Evolutionary conservation across 768 basidiomycete species (phyloP), one percentile per base, ranked within the genome.

Genomic region (Serendipita vermifera): DNA sequence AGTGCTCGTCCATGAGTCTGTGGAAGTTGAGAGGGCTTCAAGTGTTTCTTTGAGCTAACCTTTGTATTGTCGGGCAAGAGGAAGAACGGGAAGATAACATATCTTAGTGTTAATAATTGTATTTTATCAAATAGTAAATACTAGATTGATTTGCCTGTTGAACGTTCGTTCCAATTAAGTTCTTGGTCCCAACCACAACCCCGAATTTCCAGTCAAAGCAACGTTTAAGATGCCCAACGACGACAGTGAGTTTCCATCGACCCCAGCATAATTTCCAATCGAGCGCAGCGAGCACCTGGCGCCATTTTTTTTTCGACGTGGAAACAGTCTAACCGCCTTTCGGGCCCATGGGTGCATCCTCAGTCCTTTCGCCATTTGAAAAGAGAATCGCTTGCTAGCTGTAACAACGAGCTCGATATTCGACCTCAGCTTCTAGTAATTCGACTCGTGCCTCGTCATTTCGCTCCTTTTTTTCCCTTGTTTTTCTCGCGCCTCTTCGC

Each of bases 211-310:
- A n/a, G n/a, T n/a, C n/a, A n/a, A n/a, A n/a, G n/a, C n/a, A n/a
- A n/a, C n/a, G n/a, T n/a, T n/a, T n/a, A n/a, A n/a, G n/a, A 51
- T 51, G 46, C 46, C 46, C 46, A 51, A 51, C 46, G 46, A 51
- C 46, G 46, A 51, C 46, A 51, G 46, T 51, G 46, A 51, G 46
- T 51, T 51, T 51, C 27, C 22, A 20, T 22, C 46, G 46, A 51
- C 46, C n/a, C 17, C 27, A 29, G 39, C 39, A 41, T 15, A 22
- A 29, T 51, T 29, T 51, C n/a, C 32, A 7, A 27, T 31, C 22
- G 24, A 51, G 24, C 46, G 29, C 32, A 51, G 29, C 26, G 46
- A 36, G 35, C 35, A 36, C 35, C 9, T 9, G 9, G 35, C 9
- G 24, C n/a, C n/a, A n/a, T 27, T n/a, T 22, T 15, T 20, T 51